A percentile compares a stretch with the other conserved stretches of the same genome.
Conservation (phyloP, 352 stramenopile genomes). For the Pythium chondricola region DNA sequence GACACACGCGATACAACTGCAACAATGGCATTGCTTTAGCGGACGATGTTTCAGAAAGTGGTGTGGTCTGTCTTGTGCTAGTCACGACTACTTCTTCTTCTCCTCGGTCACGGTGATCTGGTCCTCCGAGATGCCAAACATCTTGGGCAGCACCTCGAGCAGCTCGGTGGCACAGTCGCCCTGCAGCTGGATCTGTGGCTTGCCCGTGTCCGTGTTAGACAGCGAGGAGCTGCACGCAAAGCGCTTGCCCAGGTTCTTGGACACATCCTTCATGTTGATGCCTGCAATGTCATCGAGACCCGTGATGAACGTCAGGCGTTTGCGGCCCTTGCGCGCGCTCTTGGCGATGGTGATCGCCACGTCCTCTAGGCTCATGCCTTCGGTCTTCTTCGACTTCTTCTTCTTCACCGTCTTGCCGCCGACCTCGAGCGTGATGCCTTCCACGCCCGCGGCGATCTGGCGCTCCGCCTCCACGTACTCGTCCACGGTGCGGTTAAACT, state of each 20-base stretch:
- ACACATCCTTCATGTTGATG: slow-evolving; percentile 79
- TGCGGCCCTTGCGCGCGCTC: slow-evolving; percentile 69
- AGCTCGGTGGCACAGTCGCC: slow-evolving; percentile 74
- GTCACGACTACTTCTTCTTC: slow-evolving; percentile 28
- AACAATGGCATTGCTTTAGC: too few relatives aligned
- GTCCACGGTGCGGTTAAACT: slow-evolving; percentile 79
- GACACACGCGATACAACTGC: too few relatives aligned
- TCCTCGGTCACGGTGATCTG: slow-evolving; percentile 72
- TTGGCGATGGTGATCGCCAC: slow-evolving; percentile 62
- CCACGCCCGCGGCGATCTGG: slow-evolving; percentile 72
- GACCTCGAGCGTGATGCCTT: slow-evolving; percentile 70
- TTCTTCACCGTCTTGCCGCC: slow-evolving; percentile 76
- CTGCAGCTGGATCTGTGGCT: slow-evolving; percentile 80
- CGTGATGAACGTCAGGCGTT: slow-evolving; percentile 77
- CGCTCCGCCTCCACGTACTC: slow-evolving; percentile 72
- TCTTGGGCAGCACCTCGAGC: slow-evolving; percentile 63
- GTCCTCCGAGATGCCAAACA: slow-evolving; percentile 71
- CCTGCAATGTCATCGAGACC: slow-evolving; percentile 76
- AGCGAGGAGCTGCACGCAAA: slow-evolving; percentile 81
- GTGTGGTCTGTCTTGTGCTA: not conserved
- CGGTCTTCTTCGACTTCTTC: slow-evolving; percentile 78
- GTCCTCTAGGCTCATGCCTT: slow-evolving; percentile 65
- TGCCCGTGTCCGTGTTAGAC: slow-evolving; percentile 64
- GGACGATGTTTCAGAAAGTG: too few relatives aligned
- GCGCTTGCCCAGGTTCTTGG: slow-evolving; percentile 73